These are phyloP conservation scores for Fusarium sulawesiense DNA, from an alignment of 2,329 filamentous ascomycete species.

Conservation along the genomic window DNA sequence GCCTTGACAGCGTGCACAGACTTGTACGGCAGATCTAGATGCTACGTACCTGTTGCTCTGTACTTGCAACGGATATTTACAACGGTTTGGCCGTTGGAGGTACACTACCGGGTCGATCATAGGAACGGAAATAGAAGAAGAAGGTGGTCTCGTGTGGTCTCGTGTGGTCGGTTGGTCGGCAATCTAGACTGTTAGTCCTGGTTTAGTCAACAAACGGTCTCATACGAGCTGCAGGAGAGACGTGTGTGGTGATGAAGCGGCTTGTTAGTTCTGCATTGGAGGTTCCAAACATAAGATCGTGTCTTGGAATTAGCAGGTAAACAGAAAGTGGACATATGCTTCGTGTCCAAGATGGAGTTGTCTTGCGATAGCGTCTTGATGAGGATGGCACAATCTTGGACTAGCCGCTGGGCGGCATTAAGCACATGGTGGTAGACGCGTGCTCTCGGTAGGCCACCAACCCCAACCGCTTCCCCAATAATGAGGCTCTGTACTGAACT, in stretches of 20 bases:
- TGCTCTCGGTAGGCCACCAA: constrained; percentile 1
- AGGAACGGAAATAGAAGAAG: not conserved
- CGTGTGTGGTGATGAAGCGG: not conserved
- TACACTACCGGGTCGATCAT: not conserved
- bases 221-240: not conserved
- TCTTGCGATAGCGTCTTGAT: not conserved
- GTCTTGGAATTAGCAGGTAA: not conserved
- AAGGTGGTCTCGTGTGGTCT: not conserved
- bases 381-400: not conserved
- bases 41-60: not conserved
- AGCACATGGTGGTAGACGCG: not conserved
- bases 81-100: not conserved
- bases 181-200: not conserved
- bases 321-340: not conserved
- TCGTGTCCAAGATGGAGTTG: constrained; percentile 5
- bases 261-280: not conserved
- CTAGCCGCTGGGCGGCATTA: constrained; percentile 3
- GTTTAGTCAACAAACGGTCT: not conserved
- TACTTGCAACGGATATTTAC: not conserved
- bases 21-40: not conserved
- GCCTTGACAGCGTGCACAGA: not conserved
- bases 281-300: not conserved
- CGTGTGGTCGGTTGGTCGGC: not conserved
- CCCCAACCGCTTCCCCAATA: not conserved
- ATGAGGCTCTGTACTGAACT: not conserved